A percentile compares a stretch with the other conserved stretches of the same genome.
These are phyloP conservation scores for Mucor indicus DNA, from an alignment of 371 early-diverging fungal genomes.

Conservation along the genomic window DNA sequence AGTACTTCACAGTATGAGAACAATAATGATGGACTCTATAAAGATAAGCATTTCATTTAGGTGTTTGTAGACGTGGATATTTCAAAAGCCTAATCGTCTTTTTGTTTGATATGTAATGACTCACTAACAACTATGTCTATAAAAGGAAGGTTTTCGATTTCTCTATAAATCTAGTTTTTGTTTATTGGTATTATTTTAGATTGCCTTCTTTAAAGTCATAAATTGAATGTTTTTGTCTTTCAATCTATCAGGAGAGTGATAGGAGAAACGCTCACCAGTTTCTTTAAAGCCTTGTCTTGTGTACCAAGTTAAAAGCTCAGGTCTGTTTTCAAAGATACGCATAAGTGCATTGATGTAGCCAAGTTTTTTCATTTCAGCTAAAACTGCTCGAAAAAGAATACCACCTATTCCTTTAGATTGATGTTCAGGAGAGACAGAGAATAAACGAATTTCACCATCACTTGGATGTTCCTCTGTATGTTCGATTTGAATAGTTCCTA, in stretches of 20 bases:
- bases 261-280: constrained; percentile 45
- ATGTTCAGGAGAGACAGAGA: constrained; percentile 45
- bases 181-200: too few relatives aligned
- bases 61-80: too few relatives aligned
- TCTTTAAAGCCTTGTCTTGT: constrained; percentile 46
- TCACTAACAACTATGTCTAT: too few relatives aligned
- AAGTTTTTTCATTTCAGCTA: constrained; percentile 29
- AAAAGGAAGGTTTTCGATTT: too few relatives aligned
- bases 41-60: too few relatives aligned
- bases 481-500: constrained; percentile 44
- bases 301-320: constrained; percentile 52
- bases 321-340: constrained; percentile 48
- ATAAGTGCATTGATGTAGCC: constrained; percentile 33
- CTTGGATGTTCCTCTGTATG: constrained; percentile 1
- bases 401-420: constrained; percentile 57
- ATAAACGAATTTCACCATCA: constrained; percentile 43
- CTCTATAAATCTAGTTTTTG: too few relatives aligned
- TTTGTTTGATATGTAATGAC: too few relatives aligned
- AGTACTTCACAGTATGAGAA: too few relatives aligned
- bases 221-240: constrained; percentile 17
- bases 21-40: too few relatives aligned
- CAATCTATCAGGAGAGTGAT: background rate
- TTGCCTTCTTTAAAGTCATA: constrained; percentile 23
- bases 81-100: too few relatives aligned
- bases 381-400: constrained; percentile 37